These are phyloP conservation scores for Tetragonia tetragonoides DNA, from an alignment of 148 eudicot species.

Conservation along the genomic window DNA sequence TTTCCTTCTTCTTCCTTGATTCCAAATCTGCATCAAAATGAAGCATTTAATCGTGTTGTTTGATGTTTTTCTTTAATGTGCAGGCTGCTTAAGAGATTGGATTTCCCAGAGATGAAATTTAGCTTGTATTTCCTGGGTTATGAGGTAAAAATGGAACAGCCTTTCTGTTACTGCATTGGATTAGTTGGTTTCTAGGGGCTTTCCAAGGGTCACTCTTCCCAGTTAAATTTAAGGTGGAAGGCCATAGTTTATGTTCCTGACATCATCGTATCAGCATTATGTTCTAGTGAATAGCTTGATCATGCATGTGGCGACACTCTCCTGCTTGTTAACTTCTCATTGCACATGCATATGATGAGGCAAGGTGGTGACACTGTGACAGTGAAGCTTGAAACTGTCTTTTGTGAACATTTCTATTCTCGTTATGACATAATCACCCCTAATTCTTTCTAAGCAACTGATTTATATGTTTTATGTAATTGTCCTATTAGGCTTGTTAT, in stretches of 20 bases:
- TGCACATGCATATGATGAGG: neutral
- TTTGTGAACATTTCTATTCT: neutral
- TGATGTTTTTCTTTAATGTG: constrained; percentile 14
- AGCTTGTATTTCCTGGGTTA: constrained; percentile 88
- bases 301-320: too few species aligned
- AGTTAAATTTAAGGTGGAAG: neutral
- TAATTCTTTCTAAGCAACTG: neutral
- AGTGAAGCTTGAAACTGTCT: neutral
- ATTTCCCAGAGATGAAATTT: constrained; percentile 82
- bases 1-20: neutral
- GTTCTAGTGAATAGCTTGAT: too few species aligned
- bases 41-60: neutral
- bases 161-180: neutral
- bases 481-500: neutral
- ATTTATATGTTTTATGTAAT: neutral
- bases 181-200: neutral
- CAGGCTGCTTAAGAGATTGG: constrained; percentile 90
- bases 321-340: neutral
- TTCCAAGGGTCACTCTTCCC: neutral
- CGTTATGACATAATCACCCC: neutral
- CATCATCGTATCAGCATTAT: neutral
- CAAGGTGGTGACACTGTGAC: neutral
- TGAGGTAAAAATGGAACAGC: constrained; percentile 46
- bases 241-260: too few species aligned
- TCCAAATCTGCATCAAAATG: neutral